Evolutionary conservation across 129 eudicot genomes (phyloP).

Genomic region (Artemisia annua): DNA sequence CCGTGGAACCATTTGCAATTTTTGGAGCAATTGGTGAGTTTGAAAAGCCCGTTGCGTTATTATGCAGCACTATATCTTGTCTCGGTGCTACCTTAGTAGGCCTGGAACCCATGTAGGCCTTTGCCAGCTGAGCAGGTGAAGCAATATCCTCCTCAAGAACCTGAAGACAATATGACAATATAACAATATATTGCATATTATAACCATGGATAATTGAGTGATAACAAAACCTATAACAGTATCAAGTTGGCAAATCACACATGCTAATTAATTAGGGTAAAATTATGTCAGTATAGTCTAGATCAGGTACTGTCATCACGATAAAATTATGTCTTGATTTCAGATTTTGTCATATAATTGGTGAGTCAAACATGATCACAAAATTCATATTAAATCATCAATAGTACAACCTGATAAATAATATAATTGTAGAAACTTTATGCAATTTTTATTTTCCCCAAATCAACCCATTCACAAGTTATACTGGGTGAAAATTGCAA

Average conservation of each 20-base stretch:
- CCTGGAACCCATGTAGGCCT: constrained; percentile 80
- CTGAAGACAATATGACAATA: constrained; percentile 40
- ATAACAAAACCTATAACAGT: background rate
- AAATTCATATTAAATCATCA: too few relatives aligned
- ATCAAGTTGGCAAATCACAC: background rate
- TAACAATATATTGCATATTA: background rate
- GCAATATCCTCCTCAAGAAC: constrained; percentile 49
- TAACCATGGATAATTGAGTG: background rate
- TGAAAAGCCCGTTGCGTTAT: constrained; percentile 27
- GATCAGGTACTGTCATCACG: background rate
- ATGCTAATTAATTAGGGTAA: background rate
- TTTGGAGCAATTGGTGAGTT: constrained; percentile 47
- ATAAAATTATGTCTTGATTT: too few relatives aligned
- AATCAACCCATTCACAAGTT: background rate
- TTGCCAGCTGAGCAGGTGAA: constrained; percentile 90
- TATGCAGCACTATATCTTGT: constrained; percentile 45
- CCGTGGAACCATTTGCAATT: constrained; percentile 30
- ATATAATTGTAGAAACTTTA: background rate
- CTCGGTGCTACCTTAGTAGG: constrained; percentile 52
- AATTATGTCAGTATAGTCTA: background rate
- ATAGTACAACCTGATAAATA: too few relatives aligned
- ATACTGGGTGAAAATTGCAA: background rate
- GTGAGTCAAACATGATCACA: too few relatives aligned
- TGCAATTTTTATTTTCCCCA: background rate
- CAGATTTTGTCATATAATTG: too few relatives aligned